These are phyloP conservation scores for Nothophaeocryptopus gaeumannii DNA, from an alignment of 2,329 filamentous ascomycete species.

Conservation along the genomic window DNA sequence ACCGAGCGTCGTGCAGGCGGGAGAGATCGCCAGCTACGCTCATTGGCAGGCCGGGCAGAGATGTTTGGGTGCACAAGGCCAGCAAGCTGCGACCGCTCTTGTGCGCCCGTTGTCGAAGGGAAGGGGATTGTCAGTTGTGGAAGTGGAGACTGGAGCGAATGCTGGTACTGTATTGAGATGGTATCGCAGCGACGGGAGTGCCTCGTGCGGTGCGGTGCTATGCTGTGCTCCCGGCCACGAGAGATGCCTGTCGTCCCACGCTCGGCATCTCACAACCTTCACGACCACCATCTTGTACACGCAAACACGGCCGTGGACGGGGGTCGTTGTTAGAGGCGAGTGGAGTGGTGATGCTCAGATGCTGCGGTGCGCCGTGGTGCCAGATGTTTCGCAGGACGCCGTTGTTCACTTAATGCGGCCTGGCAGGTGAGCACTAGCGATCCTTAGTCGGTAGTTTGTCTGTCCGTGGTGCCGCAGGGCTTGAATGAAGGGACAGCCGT, in stretches of 20 bases:
- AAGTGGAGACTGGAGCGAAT: background rate
- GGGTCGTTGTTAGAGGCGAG: no score
- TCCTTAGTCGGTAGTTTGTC: no score
- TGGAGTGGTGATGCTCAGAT: no score
- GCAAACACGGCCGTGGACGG: no score
- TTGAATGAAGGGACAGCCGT: no score
- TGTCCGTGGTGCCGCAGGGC: no score
- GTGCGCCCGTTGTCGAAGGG: constrained; percentile 1
- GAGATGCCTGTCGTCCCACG: background rate
- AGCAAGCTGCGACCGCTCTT: constrained; percentile 13
- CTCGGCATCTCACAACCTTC: no score
- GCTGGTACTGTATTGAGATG: background rate
- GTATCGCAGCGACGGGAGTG: background rate
- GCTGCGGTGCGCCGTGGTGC: background rate
- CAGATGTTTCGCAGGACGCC: background rate
- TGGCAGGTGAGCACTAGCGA: no score
- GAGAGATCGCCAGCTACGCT: constrained; percentile 16
- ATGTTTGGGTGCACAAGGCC: constrained; percentile 15
- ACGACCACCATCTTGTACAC: no score
- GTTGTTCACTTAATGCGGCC: no score
- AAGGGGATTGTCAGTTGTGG: constrained; percentile 2
- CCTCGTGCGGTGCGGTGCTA: background rate
- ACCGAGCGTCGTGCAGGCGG: constrained; percentile 19
- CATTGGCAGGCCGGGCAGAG: constrained; percentile 12
- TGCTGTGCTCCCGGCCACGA: constrained; percentile 1